phyloP scores from a whole-genome alignment of 148 eudicot genomes.

The Diospyros kaki region DNA sequence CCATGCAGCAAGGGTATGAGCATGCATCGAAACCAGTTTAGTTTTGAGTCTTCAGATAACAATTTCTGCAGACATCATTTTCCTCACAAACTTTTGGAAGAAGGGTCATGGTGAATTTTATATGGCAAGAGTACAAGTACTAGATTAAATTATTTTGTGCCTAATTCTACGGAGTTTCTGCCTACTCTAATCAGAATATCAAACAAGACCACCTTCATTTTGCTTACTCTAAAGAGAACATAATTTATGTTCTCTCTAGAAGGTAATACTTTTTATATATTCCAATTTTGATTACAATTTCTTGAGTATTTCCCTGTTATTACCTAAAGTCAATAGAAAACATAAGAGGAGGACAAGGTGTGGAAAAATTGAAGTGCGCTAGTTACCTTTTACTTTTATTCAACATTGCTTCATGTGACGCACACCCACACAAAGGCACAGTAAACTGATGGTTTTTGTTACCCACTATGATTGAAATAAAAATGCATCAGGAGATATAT shows the following conservation, averaged over 20 bases:
- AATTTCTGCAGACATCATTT: not conserved
- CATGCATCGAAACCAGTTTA: not conserved
- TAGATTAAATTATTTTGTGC: not conserved
- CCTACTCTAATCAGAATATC: not conserved
- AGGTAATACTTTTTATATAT: not conserved
- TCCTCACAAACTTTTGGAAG: not conserved
- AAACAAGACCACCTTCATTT: not conserved
- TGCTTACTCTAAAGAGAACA: not conserved
- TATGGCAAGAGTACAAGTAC: not conserved
- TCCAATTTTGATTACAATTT: not conserved
- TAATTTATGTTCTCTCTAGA: not conserved
- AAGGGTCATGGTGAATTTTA: not conserved
- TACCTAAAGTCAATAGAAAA: not conserved
- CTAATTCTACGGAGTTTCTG: not conserved
- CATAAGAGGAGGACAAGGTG: not conserved
- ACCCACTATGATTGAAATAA: not conserved
- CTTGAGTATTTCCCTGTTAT: not conserved
- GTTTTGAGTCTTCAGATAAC: not conserved
- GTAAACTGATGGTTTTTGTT: not conserved
- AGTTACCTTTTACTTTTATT: slow-evolving; percentile 4
- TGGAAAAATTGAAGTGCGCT: not conserved
- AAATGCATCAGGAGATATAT: not conserved
- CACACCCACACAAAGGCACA: not conserved
- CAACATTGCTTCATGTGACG: not conserved
- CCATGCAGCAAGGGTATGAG: not conserved